A percentile compares a stretch with the other conserved stretches of the same genome.
Conservation (phyloP, 768 basidiomycete genomes). For the Naematelia encephala region DNA sequence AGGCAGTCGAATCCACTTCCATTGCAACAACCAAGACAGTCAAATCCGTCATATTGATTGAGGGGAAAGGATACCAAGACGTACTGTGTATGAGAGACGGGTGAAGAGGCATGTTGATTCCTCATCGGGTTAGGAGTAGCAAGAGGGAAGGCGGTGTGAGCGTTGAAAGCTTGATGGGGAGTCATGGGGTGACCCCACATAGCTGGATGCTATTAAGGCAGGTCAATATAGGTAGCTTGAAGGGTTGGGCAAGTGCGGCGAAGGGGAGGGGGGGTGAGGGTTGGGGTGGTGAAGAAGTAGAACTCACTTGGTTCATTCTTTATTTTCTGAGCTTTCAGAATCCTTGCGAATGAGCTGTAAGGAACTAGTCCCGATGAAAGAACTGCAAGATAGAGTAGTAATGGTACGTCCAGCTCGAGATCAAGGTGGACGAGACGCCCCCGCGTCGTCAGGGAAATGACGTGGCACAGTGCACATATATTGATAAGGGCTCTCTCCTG, state of each 20-base stretch:
- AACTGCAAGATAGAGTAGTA: too few relatives aligned
- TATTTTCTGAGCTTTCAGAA: too few relatives aligned
- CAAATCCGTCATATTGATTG: too few relatives aligned
- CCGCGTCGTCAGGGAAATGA: not conserved
- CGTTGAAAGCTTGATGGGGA: slow-evolving; percentile 62
- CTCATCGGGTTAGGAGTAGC: slow-evolving; percentile 56
- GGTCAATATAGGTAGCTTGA: not conserved
- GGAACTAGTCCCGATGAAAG: too few relatives aligned
- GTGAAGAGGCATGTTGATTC: slow-evolving; percentile 15
- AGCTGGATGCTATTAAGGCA: slow-evolving; percentile 31
- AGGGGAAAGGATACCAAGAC: too few relatives aligned
- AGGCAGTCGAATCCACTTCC: too few relatives aligned
- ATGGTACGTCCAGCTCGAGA: not conserved
- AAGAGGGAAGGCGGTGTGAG: slow-evolving; percentile 73
- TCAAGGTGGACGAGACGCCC: not conserved
- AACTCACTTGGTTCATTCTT: slow-evolving; percentile 8
- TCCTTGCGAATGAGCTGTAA: too few relatives aligned
- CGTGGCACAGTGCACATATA: not conserved
- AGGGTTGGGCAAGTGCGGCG: not conserved
- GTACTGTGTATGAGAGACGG: slow-evolving; percentile 71
- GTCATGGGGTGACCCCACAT: slow-evolving; percentile 40
- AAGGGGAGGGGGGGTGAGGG: not conserved
- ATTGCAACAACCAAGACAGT: too few relatives aligned
- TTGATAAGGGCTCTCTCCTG: not conserved
- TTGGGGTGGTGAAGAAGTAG: not conserved